These are phyloP conservation scores for Rhododendron simsii DNA, from an alignment of 148 eudicot genomes.

Conservation along the genomic window DNA sequence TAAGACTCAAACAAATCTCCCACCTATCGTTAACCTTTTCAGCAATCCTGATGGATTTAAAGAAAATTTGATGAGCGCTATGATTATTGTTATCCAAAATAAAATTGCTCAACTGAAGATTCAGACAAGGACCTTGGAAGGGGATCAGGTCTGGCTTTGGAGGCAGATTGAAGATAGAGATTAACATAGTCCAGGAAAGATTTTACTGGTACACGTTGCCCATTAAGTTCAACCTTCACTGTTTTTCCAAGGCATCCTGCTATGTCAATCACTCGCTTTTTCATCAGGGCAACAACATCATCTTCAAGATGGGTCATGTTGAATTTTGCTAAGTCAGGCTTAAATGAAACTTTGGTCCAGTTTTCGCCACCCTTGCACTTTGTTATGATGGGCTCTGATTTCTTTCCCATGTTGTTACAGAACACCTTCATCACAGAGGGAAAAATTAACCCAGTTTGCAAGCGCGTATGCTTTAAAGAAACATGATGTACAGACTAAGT, in stretches of 20 bases:
- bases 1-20: conserved; percentile 72
- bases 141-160: conserved; percentile 23
- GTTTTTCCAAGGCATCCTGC: conserved; percentile 87
- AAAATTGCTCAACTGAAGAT: not conserved
- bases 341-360: conserved; percentile 89
- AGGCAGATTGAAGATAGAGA: conserved; percentile 48
- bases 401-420: conserved; percentile 64
- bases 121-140: not conserved
- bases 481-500: not conserved
- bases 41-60: conserved; percentile 32
- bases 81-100: not conserved
- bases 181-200: conserved; percentile 69
- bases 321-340: conserved; percentile 83
- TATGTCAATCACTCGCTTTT: conserved; percentile 80
- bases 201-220: conserved; percentile 52
- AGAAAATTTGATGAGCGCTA: not conserved
- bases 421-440: conserved; percentile 47
- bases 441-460: not conserved
- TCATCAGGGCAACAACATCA: conserved; percentile 91
- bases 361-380: conserved; percentile 75
- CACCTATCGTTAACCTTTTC: conserved; percentile 66
- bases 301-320: conserved; percentile 69
- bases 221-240: conserved; percentile 70
- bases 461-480: not conserved
- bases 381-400: conserved; percentile 54